phyloP scores from a whole-genome alignment of 805 yeast species.

The Suhomyces pyralidae region DNA sequence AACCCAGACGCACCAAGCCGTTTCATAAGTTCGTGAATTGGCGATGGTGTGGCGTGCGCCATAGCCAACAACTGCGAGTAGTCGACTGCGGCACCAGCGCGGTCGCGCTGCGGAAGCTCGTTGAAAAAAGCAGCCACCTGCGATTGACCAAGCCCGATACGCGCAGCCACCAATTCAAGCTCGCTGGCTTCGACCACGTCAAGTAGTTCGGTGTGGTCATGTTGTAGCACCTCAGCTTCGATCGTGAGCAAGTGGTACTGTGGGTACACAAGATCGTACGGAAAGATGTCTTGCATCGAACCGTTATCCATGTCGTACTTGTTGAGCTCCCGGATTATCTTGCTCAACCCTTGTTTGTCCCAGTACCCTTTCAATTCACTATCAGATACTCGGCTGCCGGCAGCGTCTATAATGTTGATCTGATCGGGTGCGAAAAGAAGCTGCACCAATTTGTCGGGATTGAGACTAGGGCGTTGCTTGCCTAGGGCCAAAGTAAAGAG shows the following conservation, averaged over 20 bases:
- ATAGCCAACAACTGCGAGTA: constrained; percentile 17
- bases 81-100: not conserved
- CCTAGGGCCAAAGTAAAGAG: constrained; percentile 25
- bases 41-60: constrained; percentile 6
- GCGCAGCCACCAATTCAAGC: constrained; percentile 27
- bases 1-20: constrained; percentile 20
- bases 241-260: constrained; percentile 28
- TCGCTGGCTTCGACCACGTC: constrained; percentile 18
- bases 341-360: constrained; percentile 1
- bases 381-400: not conserved
- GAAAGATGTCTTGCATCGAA: constrained; percentile 16
- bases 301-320: not conserved
- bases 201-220: constrained; percentile 24
- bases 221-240: constrained; percentile 22
- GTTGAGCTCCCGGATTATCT: constrained; percentile 3
- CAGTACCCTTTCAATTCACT: not conserved
- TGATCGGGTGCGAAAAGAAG: not conserved
- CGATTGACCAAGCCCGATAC: constrained; percentile 16
- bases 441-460: not conserved
- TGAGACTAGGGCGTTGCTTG: not conserved
- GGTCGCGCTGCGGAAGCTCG: not conserved
- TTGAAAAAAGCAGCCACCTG: constrained; percentile 15
- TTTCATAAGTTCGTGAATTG: constrained; percentile 12
- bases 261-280: constrained; percentile 29
- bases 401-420: not conserved